Base-by-base conservation (phyloP, 225 moss, liverwort and hornwort genomes). In the Pleurozium schreberi region DNA sequence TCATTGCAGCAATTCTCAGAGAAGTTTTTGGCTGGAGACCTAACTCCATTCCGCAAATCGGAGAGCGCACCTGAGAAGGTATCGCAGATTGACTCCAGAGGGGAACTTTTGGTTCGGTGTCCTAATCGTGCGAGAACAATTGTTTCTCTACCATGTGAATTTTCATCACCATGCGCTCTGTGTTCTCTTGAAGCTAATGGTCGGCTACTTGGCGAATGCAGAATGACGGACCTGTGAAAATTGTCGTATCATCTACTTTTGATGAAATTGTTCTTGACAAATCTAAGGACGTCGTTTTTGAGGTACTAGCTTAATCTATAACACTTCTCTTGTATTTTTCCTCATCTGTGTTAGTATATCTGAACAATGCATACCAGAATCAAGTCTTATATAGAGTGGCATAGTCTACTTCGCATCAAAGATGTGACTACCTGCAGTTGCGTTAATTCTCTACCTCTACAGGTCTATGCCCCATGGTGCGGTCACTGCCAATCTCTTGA, bases 401-500 rank as follows among this genome's bases (percentile, higher is more conserved):
- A 75, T 36, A 71, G 62, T 52, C 18, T 31, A 62, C 61, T 60
- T 26, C 65, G 40, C 45, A 67, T 86, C 55, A 30, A 85, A 42
- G 78, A 84, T 59, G 43, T 18, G 76, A 55, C 65, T 62, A 57
- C 47, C 34, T 71, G 42, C 70, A 34, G 22, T 68, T 31, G 30
- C 11, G 27, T 70, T 63, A n/a, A 66, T 83, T 82, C 66, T 88
- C 47, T 18, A 67, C 63, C n/a, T 88, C 47, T 91, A 88, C 69
- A 98, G 97, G 92, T 97, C 34, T 97, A 98, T 89, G 93, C 94
- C 68, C 98, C 98, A 69, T 95, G 95, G 94, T 98, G 97, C 76
- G 96, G 96, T 86, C 97, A 98, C 87, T 98, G 97, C 88, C 94
- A 96, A 84, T 67, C 93, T 58, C 90, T 98, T 91, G 97, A 97